phyloP scores from a whole-genome alignment of 2,329 filamentous ascomycete species.

The Fusarium coffeatum region DNA sequence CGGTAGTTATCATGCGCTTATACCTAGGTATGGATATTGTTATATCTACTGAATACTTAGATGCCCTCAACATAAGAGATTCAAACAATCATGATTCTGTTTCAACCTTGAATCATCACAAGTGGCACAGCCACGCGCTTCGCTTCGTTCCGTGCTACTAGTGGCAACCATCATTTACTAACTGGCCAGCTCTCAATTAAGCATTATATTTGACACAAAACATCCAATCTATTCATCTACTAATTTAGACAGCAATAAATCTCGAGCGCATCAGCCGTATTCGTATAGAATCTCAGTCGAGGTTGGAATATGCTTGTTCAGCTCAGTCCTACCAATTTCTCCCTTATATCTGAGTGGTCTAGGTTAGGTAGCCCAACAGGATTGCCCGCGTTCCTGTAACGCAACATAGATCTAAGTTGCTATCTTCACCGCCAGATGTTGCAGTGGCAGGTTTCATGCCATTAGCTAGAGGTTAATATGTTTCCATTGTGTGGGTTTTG shows the following conservation, averaged over 20 bases:
- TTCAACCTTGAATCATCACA: not conserved
- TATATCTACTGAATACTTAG: not conserved
- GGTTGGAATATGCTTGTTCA: not conserved
- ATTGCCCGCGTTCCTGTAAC: not conserved
- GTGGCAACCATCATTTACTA: conserved; percentile 8
- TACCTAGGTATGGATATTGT: not conserved
- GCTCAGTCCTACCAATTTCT: not conserved
- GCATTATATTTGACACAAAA: not conserved
- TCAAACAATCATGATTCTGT: not conserved
- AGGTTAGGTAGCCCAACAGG: not conserved
- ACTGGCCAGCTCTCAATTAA: conserved; percentile 18
- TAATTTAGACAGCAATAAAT: not conserved
- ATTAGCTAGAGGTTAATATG: no score
- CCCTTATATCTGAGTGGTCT: not conserved
- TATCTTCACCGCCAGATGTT: not conserved
- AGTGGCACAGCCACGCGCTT: conserved; percentile 29
- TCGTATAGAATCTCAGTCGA: not conserved
- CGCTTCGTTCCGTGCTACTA: conserved; percentile 23
- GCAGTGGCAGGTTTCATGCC: not conserved
- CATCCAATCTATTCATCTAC: no score
- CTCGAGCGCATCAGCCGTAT: not conserved
- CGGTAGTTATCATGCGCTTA: not conserved
- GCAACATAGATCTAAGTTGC: not conserved
- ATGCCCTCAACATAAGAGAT: not conserved
- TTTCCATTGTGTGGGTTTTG: not conserved